Evolutionary conservation across 306 rosid species (phyloP).

Genomic region (Quercus berberidifolia): DNA sequence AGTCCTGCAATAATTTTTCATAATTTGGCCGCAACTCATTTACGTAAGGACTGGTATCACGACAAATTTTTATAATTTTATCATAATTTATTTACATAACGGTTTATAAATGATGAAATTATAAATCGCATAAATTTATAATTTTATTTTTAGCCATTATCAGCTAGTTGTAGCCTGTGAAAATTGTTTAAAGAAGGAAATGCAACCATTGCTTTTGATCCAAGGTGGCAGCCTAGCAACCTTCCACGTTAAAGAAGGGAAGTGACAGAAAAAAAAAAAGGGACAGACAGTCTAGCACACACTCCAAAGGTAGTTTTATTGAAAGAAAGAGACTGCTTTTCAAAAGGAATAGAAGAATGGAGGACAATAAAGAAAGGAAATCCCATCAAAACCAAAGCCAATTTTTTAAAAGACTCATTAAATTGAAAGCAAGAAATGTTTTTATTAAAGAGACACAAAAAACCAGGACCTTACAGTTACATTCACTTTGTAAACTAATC

Average conservation of each 20-base stretch:
- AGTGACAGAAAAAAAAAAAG: not conserved
- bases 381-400: not conserved
- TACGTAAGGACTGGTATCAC: fast-evolving
- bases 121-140: no score
- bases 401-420: not conserved
- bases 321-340: conserved; percentile 5
- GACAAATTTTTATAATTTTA: no score
- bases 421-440: not conserved
- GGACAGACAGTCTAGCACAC: no score
- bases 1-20: no score
- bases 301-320: not conserved
- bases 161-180: no score
- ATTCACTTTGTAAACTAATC: not conserved
- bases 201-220: not conserved
- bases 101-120: no score
- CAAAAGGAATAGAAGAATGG: not conserved
- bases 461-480: no score
- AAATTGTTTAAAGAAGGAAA: not conserved
- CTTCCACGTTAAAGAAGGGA: not conserved
- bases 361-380: not conserved
- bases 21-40: no score
- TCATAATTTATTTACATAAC: no score
- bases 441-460: not conserved
- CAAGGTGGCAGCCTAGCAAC: not conserved
- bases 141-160: no score